Evolutionary conservation across 2,329 filamentous ascomycete genomes (phyloP), one percentile per base, ranked within the genome.

Genomic region (Trichophaea hybrida): DNA sequence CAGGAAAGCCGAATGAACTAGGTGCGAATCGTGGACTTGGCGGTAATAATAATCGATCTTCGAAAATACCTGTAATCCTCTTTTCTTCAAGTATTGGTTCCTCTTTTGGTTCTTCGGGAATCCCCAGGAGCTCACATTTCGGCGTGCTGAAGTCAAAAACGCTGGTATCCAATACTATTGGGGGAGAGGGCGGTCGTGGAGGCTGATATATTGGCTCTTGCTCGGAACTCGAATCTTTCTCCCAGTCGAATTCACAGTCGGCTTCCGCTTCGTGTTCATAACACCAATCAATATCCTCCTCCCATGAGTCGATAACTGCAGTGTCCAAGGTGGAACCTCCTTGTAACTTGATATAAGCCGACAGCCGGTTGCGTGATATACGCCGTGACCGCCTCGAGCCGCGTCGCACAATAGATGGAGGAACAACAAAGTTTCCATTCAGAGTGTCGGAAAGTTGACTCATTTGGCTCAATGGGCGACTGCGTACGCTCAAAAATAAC

Each of bases 251-350:
- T 62, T 84, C 78, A 68, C 80, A 84, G 69, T 84, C 75, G 6
- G 81, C 82, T 69, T 85, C 82, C 10, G 77, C 80, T 64, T 81
- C 82, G 66, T 85, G 80, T 64, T 84, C 81, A 67, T 85, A 85
- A 68, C 80, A 84, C 70, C 84, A 85, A 68, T 85, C 82, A 62
- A 85, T 84, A 63, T 81, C 81, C 56, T 83, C 81, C 67, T 85
- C 82, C 82, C 82, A 85, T 65, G 74, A 71, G 51, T 82, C 65
- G 31, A 58, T 46, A 77, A 75, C 6, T 71, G 71, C 24, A 69
- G 66, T n/a, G 44, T 60, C 60, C 10, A 38, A 50, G 13, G 58
- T n/a, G 37, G 59, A 46, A 12, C 40, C 58, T 31, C 60, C 62
- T 12, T 51, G 17, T 24, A 59, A 40, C 57, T 49, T 57, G 40